Percentiles rank a stretch among this genome's conserved stretches.
Conservation (phyloP, 495 filamentous ascomycete genomes). For the Tuber aestivum region DNA sequence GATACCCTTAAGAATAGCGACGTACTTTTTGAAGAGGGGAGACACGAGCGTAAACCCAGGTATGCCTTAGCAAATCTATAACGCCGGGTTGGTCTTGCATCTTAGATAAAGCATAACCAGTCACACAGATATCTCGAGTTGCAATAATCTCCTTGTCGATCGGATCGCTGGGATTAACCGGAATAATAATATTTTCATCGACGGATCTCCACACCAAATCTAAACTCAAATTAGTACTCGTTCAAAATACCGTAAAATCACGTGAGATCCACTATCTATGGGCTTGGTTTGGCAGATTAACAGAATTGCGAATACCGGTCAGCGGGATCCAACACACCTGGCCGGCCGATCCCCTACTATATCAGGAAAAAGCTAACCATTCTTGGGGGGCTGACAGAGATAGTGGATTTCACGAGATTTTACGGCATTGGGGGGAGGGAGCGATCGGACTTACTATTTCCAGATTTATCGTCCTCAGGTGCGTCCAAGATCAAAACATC, state of each 20-base stretch:
- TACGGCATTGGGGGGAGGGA: neutral
- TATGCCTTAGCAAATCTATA: constrained; percentile 69
- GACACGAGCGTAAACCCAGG: constrained; percentile 97
- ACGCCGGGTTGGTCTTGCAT: constrained; percentile 74
- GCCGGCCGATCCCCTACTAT: too few species aligned
- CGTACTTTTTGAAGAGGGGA: constrained; percentile 90
- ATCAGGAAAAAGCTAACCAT: too few species aligned
- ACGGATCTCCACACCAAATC: constrained; percentile 90
- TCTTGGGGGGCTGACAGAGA: too few species aligned
- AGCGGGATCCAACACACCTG: too few species aligned
- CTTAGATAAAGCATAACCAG: constrained; percentile 85
- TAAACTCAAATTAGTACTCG: constrained; percentile 9
- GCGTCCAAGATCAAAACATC: constrained; percentile 92
- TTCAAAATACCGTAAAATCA: too few species aligned
- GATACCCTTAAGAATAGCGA: constrained; percentile 6
- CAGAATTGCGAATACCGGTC: too few species aligned
- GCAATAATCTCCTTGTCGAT: constrained; percentile 76
- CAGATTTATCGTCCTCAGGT: constrained; percentile 80
- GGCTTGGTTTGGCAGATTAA: too few species aligned
- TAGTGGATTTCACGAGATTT: too few species aligned
- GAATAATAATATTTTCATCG: constrained; percentile 79
- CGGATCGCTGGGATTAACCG: constrained; percentile 77
- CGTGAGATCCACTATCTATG: too few species aligned
- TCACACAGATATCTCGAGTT: constrained; percentile 90
- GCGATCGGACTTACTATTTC: constrained; percentile 46